A percentile compares a stretch with the other conserved stretches of the same genome.
Evolutionary conservation across 1,284 basidiomycete species (phyloP).

Genomic region (Wolfiporia cocos): DNA sequence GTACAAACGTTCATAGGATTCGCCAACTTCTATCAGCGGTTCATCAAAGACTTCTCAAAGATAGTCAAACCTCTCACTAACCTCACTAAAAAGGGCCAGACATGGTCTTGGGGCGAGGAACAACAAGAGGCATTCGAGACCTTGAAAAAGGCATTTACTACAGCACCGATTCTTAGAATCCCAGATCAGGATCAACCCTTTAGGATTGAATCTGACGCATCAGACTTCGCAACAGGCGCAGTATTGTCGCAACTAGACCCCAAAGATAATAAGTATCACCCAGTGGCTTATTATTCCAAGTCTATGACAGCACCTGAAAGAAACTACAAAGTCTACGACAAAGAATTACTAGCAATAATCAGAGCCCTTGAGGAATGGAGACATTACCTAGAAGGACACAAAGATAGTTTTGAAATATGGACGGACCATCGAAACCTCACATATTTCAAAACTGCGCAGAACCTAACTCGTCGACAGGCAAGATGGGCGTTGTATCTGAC

Average conservation of each 20-base stretch:
- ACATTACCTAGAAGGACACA: slow-evolving; percentile 13
- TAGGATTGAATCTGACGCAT: not conserved
- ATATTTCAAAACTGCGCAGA: slow-evolving; percentile 28
- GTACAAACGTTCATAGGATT: slow-evolving; percentile 26
- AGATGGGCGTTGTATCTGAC: slow-evolving; percentile 31
- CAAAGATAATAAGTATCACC: not conserved
- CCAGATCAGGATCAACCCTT: not conserved
- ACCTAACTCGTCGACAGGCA: slow-evolving; percentile 28
- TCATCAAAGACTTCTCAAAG: slow-evolving; percentile 22
- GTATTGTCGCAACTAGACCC: not conserved
- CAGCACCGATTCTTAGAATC: not conserved
- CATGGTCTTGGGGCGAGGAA: not conserved
- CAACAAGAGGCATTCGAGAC: not conserved
- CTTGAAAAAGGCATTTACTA: not conserved
- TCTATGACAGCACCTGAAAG: not conserved
- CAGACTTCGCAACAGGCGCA: not conserved
- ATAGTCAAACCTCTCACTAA: slow-evolving; percentile 22
- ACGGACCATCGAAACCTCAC: slow-evolving; percentile 36
- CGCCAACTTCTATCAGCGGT: slow-evolving; percentile 1
- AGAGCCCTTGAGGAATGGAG: slow-evolving; percentile 25
- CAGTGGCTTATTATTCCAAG: not conserved
- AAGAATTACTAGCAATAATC: slow-evolving; percentile 20
- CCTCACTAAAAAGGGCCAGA: slow-evolving; percentile 8
- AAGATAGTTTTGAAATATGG: slow-evolving; percentile 26
- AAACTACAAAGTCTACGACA: slow-evolving; percentile 24